Evolutionary conservation across 2,329 filamentous ascomycete genomes (phyloP), one percentile per base, ranked within the genome.

Genomic region (Knufia fluminis): DNA sequence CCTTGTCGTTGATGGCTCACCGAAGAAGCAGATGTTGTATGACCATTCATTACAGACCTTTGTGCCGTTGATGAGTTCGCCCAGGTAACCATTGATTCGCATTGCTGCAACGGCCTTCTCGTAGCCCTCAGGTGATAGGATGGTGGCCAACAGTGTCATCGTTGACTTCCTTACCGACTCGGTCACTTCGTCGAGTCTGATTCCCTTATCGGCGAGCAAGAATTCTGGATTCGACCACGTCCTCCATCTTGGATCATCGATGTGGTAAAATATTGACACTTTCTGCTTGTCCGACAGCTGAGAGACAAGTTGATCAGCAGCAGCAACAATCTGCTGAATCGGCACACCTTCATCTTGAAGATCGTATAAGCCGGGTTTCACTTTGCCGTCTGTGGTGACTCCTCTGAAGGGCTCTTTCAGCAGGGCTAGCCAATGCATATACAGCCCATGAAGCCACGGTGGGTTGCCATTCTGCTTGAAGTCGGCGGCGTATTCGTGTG

Each of bases 1-100:
- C 2, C 66, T 57, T 0, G 69, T 68, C 0, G 67, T 61, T 0
- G 78, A 81, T 0, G 82, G 82, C 8, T 65, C 64, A 9, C 83
- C 83, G 60, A 88, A 88, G 1, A 88, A 68, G 31, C 79, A 77
- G 52, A 87, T 83, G 66, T 88, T 88, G 72, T 89, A 89, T 1
- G 80, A 85, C 66, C 76, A 79, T 62, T 86, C 78, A 66, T 87
- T 88, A 75, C 85, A 79, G 46, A 89, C 76, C 4, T 67, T 63
- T 0, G 77, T 74, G 0, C 78, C 73, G 28, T 77, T 60, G 44
- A 85, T 79, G 0, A 88, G 71, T 52, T 85, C 75, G 39, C 84
- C 85, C 0, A 89, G 74, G 66, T 87, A 88, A 49, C 82, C 79
- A 64, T 89, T 88, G 61, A 86, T 79, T 50, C 79, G 78, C 82